Percentiles rank a stretch among this genome's conserved stretches.
Evolutionary conservation across 2,329 filamentous ascomycete genomes (phyloP).

Genomic region (Hypoxylon sp.): DNA sequence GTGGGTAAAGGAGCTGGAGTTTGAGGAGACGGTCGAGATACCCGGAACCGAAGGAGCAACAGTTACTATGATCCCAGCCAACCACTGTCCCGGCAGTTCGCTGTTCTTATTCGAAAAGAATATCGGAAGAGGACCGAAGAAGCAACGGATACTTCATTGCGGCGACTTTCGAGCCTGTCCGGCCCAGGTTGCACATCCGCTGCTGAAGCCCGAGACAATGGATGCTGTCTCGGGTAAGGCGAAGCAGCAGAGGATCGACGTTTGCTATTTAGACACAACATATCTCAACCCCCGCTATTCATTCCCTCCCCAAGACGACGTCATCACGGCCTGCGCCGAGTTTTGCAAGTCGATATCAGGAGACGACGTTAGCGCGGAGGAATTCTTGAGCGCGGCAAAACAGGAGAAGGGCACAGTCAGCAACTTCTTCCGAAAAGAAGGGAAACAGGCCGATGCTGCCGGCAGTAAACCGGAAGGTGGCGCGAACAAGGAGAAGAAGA

Average conservation of each 20-base stretch:
- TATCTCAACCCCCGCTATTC: constrained; percentile 96
- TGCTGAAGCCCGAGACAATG: constrained; percentile 76
- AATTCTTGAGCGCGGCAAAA: constrained; percentile 55
- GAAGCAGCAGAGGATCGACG: constrained; percentile 86
- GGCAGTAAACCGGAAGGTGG: constrained; percentile 45
- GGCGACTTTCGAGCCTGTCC: constrained; percentile 94
- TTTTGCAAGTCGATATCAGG: constrained; percentile 82
- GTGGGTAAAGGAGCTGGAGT: constrained; percentile 86
- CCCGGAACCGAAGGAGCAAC: constrained; percentile 82
- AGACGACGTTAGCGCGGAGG: constrained; percentile 60
- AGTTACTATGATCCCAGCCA: constrained; percentile 95
- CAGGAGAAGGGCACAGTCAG: constrained; percentile 56
- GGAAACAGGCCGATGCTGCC: constrained; percentile 26
- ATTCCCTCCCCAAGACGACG: constrained; percentile 87
- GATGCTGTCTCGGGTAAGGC: constrained; percentile 75
- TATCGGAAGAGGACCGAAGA: constrained; percentile 65
- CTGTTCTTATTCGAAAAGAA: constrained; percentile 90
- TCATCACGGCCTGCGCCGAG: constrained; percentile 86
- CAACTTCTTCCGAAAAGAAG: constrained; percentile 59
- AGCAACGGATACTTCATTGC: constrained; percentile 89
- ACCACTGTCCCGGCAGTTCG: constrained; percentile 95
- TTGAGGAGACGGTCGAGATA: constrained; percentile 80
- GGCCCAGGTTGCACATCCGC: constrained; percentile 81
- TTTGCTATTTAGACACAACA: constrained; percentile 96
- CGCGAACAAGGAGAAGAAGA: constrained; percentile 43